Evolutionary conservation across 1,284 basidiomycete species (phyloP), one percentile per base, ranked within the genome.

Genomic region (Microstroma glucosiphilum): DNA sequence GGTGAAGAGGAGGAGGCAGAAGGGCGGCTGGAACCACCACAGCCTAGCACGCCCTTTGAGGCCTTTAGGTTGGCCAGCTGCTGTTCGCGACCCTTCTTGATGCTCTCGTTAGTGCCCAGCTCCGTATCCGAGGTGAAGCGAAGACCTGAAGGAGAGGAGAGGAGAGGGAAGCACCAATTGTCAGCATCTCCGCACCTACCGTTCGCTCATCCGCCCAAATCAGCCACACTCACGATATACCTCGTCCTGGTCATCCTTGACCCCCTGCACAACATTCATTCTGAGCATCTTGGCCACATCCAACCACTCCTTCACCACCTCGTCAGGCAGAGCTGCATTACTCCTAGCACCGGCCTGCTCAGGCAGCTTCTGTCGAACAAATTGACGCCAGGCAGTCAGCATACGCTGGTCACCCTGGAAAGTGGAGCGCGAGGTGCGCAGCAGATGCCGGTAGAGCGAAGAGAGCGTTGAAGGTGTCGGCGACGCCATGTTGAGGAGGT

Each of bases 261-360:
- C 69, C 55, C 74, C 77, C 62, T 78, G 77, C 21, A 77, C 77
- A 15, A 78, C 77, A 57, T 78, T 78, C 61, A 65, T 68, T 30
- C 69, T 65, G 13, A 78, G 67, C 21, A 77, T 61, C 8, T 63
- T 61, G 51, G 71, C 65, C 26, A 77, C 67, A 59, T 78, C 76
- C 30, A 74, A 64, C 59, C 71, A 72, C 71, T 71, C 70, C 43
- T 68, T 65, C 58, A 78, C 64, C 11, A 64, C 66, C 57, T 75
- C 67, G 26, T 77, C 70, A 43, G 73, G 70, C 59, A 70, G 71
- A 53, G 59, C 56, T 11, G 69, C 54, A 41, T 72, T 73, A 3
- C 46, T 23, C 4, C n/a, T 48, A 3, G 6, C 46, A 48, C 46
- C 46, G 4, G 46, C 46, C 46, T n/a, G n/a, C 23, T n/a, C n/a